Evolutionary conservation across 1,139 yeast genomes (phyloP).

Genomic region (Citeromyces hawaiiensis): DNA sequence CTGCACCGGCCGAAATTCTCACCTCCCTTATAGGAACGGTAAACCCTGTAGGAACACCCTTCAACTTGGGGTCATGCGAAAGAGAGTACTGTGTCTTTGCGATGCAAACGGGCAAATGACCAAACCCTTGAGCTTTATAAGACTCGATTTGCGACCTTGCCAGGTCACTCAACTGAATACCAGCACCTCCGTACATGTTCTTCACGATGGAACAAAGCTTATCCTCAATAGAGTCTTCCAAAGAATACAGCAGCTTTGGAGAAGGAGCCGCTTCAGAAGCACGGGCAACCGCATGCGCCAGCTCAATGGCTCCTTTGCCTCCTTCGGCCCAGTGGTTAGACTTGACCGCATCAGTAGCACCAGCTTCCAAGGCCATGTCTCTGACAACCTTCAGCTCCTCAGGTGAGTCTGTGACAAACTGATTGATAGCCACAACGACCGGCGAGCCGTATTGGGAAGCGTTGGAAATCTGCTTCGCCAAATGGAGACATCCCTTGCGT

Average conservation of each 20-base stretch:
- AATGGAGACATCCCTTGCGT: conserved; percentile 74
- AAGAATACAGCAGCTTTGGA: conserved; percentile 59
- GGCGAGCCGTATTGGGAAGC: conserved; percentile 84
- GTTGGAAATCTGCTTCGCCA: conserved; percentile 83
- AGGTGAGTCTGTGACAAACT: conserved; percentile 75
- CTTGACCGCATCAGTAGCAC: conserved; percentile 88
- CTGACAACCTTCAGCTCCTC: conserved; percentile 77
- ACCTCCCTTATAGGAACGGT: conserved; percentile 91
- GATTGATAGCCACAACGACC: conserved; percentile 92
- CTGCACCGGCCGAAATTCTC: conserved; percentile 89
- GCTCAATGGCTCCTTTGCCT: conserved; percentile 83
- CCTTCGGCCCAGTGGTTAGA: conserved; percentile 99
- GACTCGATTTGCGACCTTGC: conserved; percentile 77
- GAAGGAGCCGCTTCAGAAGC: conserved; percentile 21
- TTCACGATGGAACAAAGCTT: conserved; percentile 76
- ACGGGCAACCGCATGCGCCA: conserved; percentile 70
- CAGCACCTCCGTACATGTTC: conserved; percentile 90
- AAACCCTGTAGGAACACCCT: conserved; percentile 94
- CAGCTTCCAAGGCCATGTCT: conserved; percentile 81
- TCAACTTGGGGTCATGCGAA: conserved; percentile 85
- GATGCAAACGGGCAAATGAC: conserved; percentile 86
- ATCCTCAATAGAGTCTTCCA: conserved; percentile 62
- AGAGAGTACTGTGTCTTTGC: conserved; percentile 97
- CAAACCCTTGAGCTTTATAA: conserved; percentile 85
- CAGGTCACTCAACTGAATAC: conserved; percentile 73